Percentiles rank a stretch among this genome's conserved stretches.
Evolutionary conservation across 495 filamentous ascomycete species (phyloP).

Genomic region (Trichoderma orchidacearum): DNA sequence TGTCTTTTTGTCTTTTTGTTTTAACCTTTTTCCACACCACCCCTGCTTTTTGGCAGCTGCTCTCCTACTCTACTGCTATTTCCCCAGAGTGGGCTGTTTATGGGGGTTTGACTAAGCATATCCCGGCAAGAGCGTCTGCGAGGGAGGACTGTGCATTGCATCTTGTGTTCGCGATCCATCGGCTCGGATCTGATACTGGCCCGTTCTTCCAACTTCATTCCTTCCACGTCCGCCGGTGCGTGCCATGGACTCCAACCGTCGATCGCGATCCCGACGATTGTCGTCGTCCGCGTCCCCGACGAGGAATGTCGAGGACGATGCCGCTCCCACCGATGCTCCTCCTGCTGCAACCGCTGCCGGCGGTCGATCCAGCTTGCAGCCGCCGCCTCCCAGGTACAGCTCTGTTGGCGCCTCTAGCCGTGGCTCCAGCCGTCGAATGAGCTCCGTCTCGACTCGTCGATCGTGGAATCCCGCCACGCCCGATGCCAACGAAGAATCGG

Average conservation of each 20-base stretch:
- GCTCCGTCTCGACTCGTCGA: conserved; percentile 7
- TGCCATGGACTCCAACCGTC: not conserved
- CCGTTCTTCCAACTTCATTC: not conserved
- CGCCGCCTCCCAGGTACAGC: not conserved
- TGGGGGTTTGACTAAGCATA: not conserved
- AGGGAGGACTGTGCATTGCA: not conserved
- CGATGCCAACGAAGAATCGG: not conserved
- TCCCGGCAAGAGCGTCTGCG: too few species aligned
- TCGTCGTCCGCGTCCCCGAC: not conserved
- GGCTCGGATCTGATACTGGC: not conserved
- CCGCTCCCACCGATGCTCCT: too few species aligned
- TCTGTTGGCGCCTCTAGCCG: not conserved
- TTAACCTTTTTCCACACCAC: too few species aligned
- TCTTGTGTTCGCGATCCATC: not conserved
- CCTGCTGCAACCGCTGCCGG: not conserved
- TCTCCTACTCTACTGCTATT: too few species aligned
- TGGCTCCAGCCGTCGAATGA: not conserved
- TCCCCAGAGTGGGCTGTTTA: too few species aligned
- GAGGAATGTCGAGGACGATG: not conserved
- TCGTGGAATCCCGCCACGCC: not conserved
- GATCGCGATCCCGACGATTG: not conserved
- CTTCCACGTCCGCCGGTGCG: not conserved
- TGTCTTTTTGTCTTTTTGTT: not conserved
- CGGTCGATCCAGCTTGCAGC: not conserved
- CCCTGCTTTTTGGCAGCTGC: too few species aligned